Base-by-base conservation (phyloP, 2,329 filamentous ascomycete genomes). In the Fusarium sp. region DNA sequence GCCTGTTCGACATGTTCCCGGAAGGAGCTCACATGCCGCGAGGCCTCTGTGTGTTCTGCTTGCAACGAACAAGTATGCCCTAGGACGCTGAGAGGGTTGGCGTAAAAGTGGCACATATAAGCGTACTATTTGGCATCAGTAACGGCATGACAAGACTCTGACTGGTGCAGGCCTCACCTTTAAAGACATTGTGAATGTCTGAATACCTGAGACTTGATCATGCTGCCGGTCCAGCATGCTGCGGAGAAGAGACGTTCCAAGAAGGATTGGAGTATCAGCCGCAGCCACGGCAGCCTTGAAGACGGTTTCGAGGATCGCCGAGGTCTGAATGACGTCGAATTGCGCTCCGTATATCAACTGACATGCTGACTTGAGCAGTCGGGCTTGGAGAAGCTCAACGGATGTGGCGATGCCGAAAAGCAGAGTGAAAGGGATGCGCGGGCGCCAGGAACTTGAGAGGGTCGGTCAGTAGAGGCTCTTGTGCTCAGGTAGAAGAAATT, bases 51-150 rank as follows among this genome's bases (percentile, higher is more conserved):
- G 73, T 94, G 92, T 68, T 92, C 88, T 2, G 83, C 76, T 59
- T 92, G 86, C 1, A 94, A 72, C 27, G 20, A 8, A 80, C 73
- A 51, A 27, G 70, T 69, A 3, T 83, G 83, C 11, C 91, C 81
- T 36, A 96, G 86, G 5, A 94, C 80, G 69, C 91, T 94, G 5
- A 95, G 84, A 1, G 92, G 90, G 75, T 95, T 96, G 42, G 92
- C 92, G 75, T 94, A 96, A 78, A 94, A 96, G 79, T 95, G 93
- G 66, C 92, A 94, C 93, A 97, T 95, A 79, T 95, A 94, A 1
- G 92, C 90, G 82, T 96, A 96, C 89, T 94, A 80, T 20, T 70
- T 22, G 6, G 44, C 5, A 75, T 79, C 42, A 77, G 70, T 22
- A 35, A 36, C 57, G 22, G 31, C 17, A 27, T 17, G 2, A 3